Evolutionary conservation across 192 early-diverging fungal species (phyloP).

Genomic region (Paraglomus brasilianum): DNA sequence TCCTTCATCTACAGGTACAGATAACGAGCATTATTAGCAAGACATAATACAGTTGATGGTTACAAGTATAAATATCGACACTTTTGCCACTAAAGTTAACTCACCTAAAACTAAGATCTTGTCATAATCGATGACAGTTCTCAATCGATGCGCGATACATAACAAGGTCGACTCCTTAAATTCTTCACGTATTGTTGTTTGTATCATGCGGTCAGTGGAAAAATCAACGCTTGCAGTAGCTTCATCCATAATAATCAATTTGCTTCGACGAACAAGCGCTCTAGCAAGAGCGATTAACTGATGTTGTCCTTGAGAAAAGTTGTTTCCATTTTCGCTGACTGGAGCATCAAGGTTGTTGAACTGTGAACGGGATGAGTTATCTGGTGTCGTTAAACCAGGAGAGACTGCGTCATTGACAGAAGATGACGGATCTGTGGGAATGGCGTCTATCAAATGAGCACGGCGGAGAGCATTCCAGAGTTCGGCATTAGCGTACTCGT

Average conservation of each 20-base stretch:
- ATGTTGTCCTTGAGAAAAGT: conserved; percentile 72
- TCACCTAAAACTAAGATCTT: conserved; percentile 55
- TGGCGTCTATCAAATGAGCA: conserved; percentile 61
- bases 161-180: conserved; percentile 75
- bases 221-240: conserved; percentile 90
- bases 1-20: conserved; percentile 72
- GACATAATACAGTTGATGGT: not conserved
- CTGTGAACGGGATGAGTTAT: conserved; percentile 33
- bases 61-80: not conserved
- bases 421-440: conserved; percentile 10
- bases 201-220: conserved; percentile 81
- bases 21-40: not conserved
- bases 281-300: conserved; percentile 72
- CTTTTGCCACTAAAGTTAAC: not conserved
- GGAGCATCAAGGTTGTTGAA: conserved; percentile 56
- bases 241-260: conserved; percentile 80
- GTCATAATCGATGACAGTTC: conserved; percentile 77
- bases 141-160: conserved; percentile 84
- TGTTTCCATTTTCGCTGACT: conserved; percentile 75
- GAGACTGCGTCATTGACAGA: conserved; percentile 23
- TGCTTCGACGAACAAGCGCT: conserved; percentile 61
- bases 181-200: conserved; percentile 75
- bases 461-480: conserved; percentile 76
- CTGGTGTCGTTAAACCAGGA: not conserved
- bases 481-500: conserved; percentile 67